Evolutionary conservation across 2,329 filamentous ascomycete species (phyloP), one percentile per base, ranked within the genome.

Genomic region (Herpotrichia juniperi): DNA sequence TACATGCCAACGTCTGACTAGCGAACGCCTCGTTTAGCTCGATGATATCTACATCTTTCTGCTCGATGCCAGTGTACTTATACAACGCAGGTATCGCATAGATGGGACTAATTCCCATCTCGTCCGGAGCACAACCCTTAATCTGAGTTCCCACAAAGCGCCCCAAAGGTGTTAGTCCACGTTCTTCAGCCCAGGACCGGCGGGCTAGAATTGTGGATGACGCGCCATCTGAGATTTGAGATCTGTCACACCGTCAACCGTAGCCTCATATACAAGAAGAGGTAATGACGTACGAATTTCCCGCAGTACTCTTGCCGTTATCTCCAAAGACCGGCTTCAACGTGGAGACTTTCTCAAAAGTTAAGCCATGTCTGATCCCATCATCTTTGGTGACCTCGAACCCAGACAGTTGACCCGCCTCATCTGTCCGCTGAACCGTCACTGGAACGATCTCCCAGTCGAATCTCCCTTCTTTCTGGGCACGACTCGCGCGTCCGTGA

Each of bases 1-100:
- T 81, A 77, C 92, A 96, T 81, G 96, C 97, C 34, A 97, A 90
- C 1, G 91, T 92, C 91, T 97, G 97, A 53, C 90, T 94, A 28
- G 93, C 93, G 68, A 97, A 97, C 1, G 94, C 93, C 82, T 97
- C 93, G 78, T 97, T 97, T 69, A 99, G 77, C 82, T 97, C 93
- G 62, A 93, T 81, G 42, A 97, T 83, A 69, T 97, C 94, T 55
- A 94, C 84, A 66, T 97, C 93, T 53, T 87, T 84, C 49, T 96
- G 81, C 28, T 82, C 85, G 54, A 97, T 77, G 73, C 87, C 85
- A 79, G 87, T 86, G 78, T 93, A 88, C 69, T 79, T 78, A 43
- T 97, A 84, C 42, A 97, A 84, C 82, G 97, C 97, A 56, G 84
- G 84, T 56, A 87, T 85, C n/a, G 84, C 83, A 51, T 81, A 76